These are phyloP conservation scores for Pleodorina starrii DNA, from an alignment of 139 green algal genomes.

Conservation along the genomic window DNA sequence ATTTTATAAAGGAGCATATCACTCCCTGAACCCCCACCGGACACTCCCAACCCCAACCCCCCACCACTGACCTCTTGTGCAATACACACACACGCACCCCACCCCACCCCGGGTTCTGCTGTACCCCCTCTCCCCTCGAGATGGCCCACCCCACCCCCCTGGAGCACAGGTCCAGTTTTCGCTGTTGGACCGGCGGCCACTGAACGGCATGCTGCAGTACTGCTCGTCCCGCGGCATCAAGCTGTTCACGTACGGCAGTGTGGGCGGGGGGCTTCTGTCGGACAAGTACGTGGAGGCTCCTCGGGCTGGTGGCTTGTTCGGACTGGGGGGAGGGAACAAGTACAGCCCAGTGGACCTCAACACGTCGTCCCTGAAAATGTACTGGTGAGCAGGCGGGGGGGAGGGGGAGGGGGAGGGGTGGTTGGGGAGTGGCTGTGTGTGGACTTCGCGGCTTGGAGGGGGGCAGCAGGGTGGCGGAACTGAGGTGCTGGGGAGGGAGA, in stretches of 20 bases:
- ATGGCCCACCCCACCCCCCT: background rate
- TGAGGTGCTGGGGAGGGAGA: too few species aligned
- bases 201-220: conserved; percentile 73
- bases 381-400: conserved; percentile 51
- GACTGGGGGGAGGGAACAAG: conserved; percentile 36
- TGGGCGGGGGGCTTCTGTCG: conserved; percentile 69
- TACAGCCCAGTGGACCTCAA: conserved; percentile 68
- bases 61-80: too few species aligned
- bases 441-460: too few species aligned
- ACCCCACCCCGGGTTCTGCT: background rate
- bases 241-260: conserved; percentile 68
- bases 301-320: conserved; percentile 61
- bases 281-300: conserved; percentile 65
- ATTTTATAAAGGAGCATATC: too few species aligned
- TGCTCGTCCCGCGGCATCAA: conserved; percentile 58
- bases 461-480: too few species aligned
- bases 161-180: conserved; percentile 80
- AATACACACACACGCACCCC: background rate
- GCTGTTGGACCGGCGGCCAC: conserved; percentile 78
- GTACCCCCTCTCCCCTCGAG: background rate
- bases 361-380: conserved; percentile 75
- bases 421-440: too few species aligned
- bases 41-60: too few species aligned
- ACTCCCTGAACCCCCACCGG: too few species aligned
- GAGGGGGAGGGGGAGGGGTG: background rate